phyloP scores from a whole-genome alignment of 345 rosid species.

The Gossypium longicalyx region DNA sequence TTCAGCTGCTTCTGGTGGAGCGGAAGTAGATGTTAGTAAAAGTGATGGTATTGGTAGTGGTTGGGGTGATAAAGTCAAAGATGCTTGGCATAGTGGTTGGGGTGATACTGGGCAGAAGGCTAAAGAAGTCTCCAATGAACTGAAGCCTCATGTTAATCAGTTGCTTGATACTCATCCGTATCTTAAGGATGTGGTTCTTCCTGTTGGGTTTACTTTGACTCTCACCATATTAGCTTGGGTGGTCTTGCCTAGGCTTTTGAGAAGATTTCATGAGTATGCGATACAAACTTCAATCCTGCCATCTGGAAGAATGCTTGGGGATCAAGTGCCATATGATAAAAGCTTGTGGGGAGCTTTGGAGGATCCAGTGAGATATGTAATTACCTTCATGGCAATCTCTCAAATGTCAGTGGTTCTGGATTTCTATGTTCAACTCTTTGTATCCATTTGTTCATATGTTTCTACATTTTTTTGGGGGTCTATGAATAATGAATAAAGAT shows the following conservation, averaged over 20 bases:
- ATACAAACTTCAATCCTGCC: constrained; percentile 48
- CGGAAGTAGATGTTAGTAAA: constrained; percentile 29
- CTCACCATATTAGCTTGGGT: constrained; percentile 75
- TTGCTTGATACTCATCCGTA: constrained; percentile 60
- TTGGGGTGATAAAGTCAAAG: constrained; percentile 55
- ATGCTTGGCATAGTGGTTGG: constrained; percentile 45
- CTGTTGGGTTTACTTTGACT: constrained; percentile 49
- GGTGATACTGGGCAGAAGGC: constrained; percentile 51
- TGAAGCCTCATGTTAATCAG: constrained; percentile 57
- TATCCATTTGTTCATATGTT: background rate
- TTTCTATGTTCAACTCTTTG: background rate
- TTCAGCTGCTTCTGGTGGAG: constrained; percentile 35
- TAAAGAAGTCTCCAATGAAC: constrained; percentile 47
- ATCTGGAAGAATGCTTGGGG: constrained; percentile 31
- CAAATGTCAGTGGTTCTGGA: constrained; percentile 55
- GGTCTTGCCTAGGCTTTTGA: constrained; percentile 75
- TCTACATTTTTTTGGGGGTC: background rate
- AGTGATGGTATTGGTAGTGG: constrained; percentile 35
- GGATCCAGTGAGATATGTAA: constrained; percentile 74
- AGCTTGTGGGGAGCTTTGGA: constrained; percentile 90
- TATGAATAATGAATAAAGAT: background rate
- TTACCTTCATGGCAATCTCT: constrained; percentile 76
- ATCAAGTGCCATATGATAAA: constrained; percentile 64
- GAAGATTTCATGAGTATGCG: constrained; percentile 65
- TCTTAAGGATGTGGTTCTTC: constrained; percentile 58